Base-by-base conservation (phyloP, 2,329 filamentous ascomycete species). In the Elsinoe perseae region DNA sequence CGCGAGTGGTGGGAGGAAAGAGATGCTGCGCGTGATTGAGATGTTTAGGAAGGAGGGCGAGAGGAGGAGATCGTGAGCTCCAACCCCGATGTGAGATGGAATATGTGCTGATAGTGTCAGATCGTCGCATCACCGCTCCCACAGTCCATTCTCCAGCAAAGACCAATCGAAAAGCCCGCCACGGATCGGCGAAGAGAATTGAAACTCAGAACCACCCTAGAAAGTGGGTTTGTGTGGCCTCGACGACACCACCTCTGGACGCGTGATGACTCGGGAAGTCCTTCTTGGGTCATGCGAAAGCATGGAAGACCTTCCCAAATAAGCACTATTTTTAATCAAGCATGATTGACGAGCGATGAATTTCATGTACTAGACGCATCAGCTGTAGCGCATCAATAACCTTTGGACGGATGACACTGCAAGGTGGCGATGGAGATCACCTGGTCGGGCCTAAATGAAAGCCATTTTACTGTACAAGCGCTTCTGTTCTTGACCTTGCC, bases 21-120 rank as follows among this genome's bases (percentile, higher is more conserved):
- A 95, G 70, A 97, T 98, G 82, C 72, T 95, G 61, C 84, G 83
- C 66, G 91, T 93, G 34, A 95, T 97, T 61, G 89, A 96, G 64
- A 84, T 79, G 32, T 81, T 95, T 65, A 82, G 90, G 58, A 90
- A 90, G 69, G 91, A 96, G 70, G 92, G 88, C 20, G 88, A 95
- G 71, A 80, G 88, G 63, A 80, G 91, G 68, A 79, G 85, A 76
- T 89, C 86, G 85, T 90, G 75, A 77, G 86, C 81, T n/a, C 8
- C 18, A 43, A 14, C 2, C 16, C 12, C n/a, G 16, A 28, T 20
- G 20, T 36, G 16, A 2, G 2, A 8, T 4, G 14, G 14, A 34
- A 12, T 30, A 20, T 56, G 58, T 46, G 59, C 56, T 28, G 12
- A 16, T 4, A 52, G 14, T 8, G 36, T 27, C 21, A 43, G 50